Evolutionary conservation across 768 basidiomycete genomes (phyloP), one percentile per base, ranked within the genome.

Genomic region (Boletus tylopilopsis): DNA sequence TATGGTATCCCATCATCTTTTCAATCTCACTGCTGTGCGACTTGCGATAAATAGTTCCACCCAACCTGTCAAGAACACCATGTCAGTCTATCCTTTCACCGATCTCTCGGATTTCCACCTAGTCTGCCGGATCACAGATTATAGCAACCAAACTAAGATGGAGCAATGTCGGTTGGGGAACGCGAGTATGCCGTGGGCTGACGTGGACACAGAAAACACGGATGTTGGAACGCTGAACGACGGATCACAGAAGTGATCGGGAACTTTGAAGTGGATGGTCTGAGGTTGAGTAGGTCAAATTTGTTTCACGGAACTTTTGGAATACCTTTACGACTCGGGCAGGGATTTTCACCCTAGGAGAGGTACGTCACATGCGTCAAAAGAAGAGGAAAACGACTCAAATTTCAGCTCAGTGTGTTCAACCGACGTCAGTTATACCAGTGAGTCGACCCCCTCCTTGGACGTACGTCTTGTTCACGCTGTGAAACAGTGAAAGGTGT

Each of bases 131-230:
- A 67, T 77, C 47, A 64, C 59, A 1, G 70, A 76, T 57, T 74
- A 74, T 45, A 62, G 53, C 47, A 75, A 77, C 53, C 73, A 76
- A 65, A 78, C 72, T 1, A 66, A 71, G 33, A 72, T 77, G 30
- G 76, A 84, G 61, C 70, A 76, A 44, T 81, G 82, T 66, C 84
- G 81, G 80, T 70, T 84, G 5, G 82, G 82, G 15, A 78, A 81
- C 55, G 58, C 62, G 27, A 66, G 58, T 23, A 68, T 82, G 55
- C 76, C 82, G 16, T 71, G 81, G 35, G 73, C 75, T 4, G 82
- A 84, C 52, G 62, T 84, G 47, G 70, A 84, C 66, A 84, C 82
- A 1, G 79, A 82, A 56, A 63, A 75, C 47, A 42, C 66, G 16
- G 59, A 59, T 4, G 74, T 83, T 33, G 54, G 56, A 33, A 70